Evolutionary conservation across 2,329 filamentous ascomycete genomes (phyloP).

Genomic region (Cercospora zeina): DNA sequence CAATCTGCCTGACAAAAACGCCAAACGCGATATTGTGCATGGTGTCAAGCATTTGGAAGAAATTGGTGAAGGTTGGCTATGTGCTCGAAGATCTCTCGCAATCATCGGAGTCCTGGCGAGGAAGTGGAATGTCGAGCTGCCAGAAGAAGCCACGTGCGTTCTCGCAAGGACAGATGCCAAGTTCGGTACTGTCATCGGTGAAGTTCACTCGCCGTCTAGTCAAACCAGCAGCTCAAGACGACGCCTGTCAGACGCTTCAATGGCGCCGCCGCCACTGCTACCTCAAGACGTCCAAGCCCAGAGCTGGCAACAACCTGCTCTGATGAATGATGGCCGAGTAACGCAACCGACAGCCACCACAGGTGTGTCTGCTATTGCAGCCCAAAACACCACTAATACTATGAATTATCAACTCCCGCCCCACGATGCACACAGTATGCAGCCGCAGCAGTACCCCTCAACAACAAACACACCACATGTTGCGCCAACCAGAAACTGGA

Average conservation of each 20-base stretch:
- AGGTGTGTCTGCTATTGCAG: constrained; percentile 14
- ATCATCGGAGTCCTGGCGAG: constrained; percentile 81
- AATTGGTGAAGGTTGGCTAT: constrained; percentile 92
- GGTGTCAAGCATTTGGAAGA: constrained; percentile 91
- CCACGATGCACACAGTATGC: constrained; percentile 31
- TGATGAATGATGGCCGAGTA: neutral
- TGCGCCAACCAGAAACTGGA: constrained; percentile 19
- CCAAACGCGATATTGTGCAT: constrained; percentile 83
- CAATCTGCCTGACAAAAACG: constrained; percentile 89
- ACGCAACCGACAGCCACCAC: neutral
- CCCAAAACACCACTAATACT: constrained; percentile 23
- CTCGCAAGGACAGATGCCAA: constrained; percentile 77
- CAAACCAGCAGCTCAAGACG: constrained; percentile 13
- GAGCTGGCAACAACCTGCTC: constrained; percentile 17
- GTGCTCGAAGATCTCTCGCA: constrained; percentile 77
- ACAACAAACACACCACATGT: constrained; percentile 26
- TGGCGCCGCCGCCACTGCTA: constrained; percentile 12
- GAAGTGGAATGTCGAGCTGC: constrained; percentile 88
- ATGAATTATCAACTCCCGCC: constrained; percentile 26
- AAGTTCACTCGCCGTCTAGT: constrained; percentile 55
- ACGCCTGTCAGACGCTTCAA: constrained; percentile 19
- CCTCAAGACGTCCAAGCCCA: constrained; percentile 15
- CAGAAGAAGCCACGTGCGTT: constrained; percentile 75
- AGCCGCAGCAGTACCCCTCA: constrained; percentile 32
- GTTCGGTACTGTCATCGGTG: constrained; percentile 69